Conservation (phyloP, 2,329 filamentous ascomycete genomes). For the Colletotrichum acutatum region DNA sequence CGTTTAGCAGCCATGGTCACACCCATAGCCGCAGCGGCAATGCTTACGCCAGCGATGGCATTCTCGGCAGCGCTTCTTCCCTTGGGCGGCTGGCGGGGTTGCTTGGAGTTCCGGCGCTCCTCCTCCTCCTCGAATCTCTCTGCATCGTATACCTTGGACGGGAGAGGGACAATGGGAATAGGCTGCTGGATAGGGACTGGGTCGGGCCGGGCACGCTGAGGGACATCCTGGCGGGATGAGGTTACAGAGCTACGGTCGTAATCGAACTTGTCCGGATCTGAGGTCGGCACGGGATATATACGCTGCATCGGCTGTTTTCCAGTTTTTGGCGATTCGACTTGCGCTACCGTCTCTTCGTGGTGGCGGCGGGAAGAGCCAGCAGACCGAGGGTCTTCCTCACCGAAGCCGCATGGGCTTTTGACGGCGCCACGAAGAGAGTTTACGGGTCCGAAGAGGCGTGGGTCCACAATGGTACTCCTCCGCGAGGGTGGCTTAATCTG, state of each 20-base stretch:
- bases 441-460: constrained; percentile 66
- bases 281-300: constrained; percentile 74
- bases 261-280: constrained; percentile 73
- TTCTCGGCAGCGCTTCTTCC: constrained; percentile 54
- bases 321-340: constrained; percentile 49
- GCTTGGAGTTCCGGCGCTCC: constrained; percentile 47
- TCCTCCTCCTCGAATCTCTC: constrained; percentile 50
- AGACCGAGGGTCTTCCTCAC: constrained; percentile 45
- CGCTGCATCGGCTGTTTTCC: constrained; percentile 61
- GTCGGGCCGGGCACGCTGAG: constrained; percentile 60
- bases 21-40: constrained; percentile 61
- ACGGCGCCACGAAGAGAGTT: constrained; percentile 70
- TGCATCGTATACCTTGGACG: constrained; percentile 73
- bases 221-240: constrained; percentile 52
- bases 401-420: constrained; percentile 66
- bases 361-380: constrained; percentile 47
- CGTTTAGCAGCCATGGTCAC: constrained; percentile 55
- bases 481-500: constrained; percentile 27
- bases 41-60: constrained; percentile 59
- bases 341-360: constrained; percentile 49
- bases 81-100: constrained; percentile 46
- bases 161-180: constrained; percentile 80
- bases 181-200: constrained; percentile 85
- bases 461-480: constrained; percentile 63
- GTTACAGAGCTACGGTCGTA: constrained; percentile 62